These are phyloP conservation scores for Yarrowia sp. DNA, from an alignment of 805 yeast species.

Conservation along the genomic window DNA sequence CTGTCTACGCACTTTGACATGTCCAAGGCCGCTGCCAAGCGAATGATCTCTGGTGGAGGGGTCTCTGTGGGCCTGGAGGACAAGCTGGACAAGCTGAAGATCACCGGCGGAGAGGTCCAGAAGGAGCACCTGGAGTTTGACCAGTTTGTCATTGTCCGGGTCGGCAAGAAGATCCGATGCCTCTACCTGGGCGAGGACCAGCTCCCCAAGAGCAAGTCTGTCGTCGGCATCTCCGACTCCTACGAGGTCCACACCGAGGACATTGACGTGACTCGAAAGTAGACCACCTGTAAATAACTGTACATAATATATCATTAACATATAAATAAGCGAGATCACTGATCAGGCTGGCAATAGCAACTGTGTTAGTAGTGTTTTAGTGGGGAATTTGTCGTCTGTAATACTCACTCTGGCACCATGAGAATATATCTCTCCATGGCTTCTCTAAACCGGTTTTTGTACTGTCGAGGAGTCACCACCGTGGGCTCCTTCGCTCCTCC, in stretches of 20 bases:
- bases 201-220: neutral
- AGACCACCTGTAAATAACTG: neutral
- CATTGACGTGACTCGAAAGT: conserved; percentile 13
- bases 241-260: neutral
- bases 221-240: neutral
- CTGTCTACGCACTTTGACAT: conserved; percentile 47
- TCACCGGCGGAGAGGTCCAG: conserved; percentile 42
- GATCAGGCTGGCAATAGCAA: conserved; percentile 25
- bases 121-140: conserved; percentile 55
- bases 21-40: conserved; percentile 52
- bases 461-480: conserved; percentile 94
- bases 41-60: conserved; percentile 67
- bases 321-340: conserved; percentile 3
- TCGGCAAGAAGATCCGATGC: conserved; percentile 56
- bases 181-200: neutral
- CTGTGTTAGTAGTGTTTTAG: conserved; percentile 17
- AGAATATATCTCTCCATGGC: conserved; percentile 95
- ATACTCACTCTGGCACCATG: conserved; percentile 75
- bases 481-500: conserved; percentile 92
- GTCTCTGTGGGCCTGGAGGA: conserved; percentile 62
- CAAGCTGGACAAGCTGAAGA: neutral
- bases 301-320: conserved; percentile 23
- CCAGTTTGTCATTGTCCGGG: conserved; percentile 59
- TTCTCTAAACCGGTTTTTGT: conserved; percentile 88
- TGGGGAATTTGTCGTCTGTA: neutral